Evolutionary conservation across 805 yeast species (phyloP), one percentile per base, ranked within the genome.

Genomic region (Saccharomycopsis sp.): DNA sequence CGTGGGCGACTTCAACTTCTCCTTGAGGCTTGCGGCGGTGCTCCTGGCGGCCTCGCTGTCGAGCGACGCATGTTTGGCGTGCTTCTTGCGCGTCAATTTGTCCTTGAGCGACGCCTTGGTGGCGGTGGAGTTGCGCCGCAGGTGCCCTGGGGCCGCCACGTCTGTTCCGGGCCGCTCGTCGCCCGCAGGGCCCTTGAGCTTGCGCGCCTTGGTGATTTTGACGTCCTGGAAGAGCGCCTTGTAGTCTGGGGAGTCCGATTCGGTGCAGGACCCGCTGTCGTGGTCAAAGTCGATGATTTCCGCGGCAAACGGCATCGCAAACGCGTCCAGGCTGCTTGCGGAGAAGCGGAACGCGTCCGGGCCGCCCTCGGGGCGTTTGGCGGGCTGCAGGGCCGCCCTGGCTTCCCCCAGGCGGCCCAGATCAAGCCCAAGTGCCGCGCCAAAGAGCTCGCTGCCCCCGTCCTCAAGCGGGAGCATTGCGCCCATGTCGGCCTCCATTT

Each of bases 141-240:
- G 51, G 1, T 48, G 47, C 3, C 23, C 24, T 9, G 20, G 34
- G 16, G 5, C 16, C 55, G 18, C 23, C 23, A 21, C 20, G 16
- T n/a, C n/a, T n/a, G n/a, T n/a, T 16, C 24, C 50, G 14, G 20
- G 3, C 18, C 16, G 20, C 18, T 47, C 34, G 16, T 24, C 44
- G 34, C 15, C 48, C 8, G 21, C 48, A 5, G 8, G 48, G 16
- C 12, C 12, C 20, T 54, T 54, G 14, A 48, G 16, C n/a, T 47
- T 54, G 24, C 44, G 29, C 9, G 58, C 15, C 50, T 57, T 57
- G 29, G n/a, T 48, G 20, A 21, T 53, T 24, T 53, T 57, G 20
- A 57, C 51, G 44, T 56, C 48, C 1, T 70, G 61, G 52, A 69
- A 69, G 14, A 69, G 56, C 1, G 71, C 72, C 53, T 65, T 71